Evolutionary conservation across 805 yeast genomes (phyloP).

Genomic region (Zygosaccharomyces kombuchaensis): DNA sequence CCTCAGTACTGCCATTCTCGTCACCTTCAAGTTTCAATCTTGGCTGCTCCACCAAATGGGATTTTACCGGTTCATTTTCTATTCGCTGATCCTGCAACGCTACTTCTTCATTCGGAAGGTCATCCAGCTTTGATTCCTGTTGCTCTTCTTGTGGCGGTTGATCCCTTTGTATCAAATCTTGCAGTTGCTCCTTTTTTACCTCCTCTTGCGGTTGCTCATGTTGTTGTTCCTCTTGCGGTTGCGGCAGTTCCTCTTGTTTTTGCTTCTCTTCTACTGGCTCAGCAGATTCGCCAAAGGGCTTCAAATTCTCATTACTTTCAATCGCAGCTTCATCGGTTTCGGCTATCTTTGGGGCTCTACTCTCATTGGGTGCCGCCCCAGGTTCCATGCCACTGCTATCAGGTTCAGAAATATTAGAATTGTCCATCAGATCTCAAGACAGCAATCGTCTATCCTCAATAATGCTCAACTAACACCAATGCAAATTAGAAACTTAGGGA

Average conservation of each 20-base stretch:
- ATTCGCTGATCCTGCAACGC: slow-evolving; percentile 2
- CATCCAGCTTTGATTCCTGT: background rate
- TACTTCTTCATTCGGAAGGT: slow-evolving; percentile 1
- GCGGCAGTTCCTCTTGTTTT: slow-evolving; percentile 36
- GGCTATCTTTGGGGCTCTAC: background rate
- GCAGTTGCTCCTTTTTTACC: background rate
- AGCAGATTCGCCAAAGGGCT: slow-evolving; percentile 26
- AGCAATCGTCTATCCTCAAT: background rate
- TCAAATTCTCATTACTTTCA: slow-evolving; percentile 38
- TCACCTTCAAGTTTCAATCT: slow-evolving; percentile 4
- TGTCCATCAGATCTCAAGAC: slow-evolving; percentile 2
- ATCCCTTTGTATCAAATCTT: background rate
- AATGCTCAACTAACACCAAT: background rate
- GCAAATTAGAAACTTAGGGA: slow-evolving; percentile 1
- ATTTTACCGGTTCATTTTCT: background rate
- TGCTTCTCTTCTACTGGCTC: slow-evolving; percentile 35
- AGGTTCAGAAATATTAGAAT: background rate
- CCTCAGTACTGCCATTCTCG: background rate
- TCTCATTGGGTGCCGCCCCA: background rate
- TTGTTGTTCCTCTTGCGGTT: slow-evolving; percentile 17
- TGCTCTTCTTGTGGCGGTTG: background rate
- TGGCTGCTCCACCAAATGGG: background rate
- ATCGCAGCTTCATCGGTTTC: background rate
- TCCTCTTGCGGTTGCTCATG: background rate
- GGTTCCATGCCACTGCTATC: background rate